phyloP scores from a whole-genome alignment of 2,329 filamentous ascomycete species.

The Aspergillus tamarii region DNA sequence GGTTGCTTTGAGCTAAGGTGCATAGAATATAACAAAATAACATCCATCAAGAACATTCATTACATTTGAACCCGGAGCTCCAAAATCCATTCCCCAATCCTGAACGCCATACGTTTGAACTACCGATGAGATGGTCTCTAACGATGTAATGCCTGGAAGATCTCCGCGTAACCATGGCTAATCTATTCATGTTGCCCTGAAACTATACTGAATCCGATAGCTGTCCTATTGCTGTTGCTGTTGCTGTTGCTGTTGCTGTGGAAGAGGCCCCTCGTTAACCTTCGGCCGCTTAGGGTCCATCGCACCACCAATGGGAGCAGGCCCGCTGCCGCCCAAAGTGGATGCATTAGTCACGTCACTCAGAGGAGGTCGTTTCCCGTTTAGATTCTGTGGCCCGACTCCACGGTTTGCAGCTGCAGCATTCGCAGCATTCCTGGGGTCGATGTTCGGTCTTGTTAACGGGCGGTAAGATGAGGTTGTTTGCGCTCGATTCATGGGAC shows the following conservation, averaged over 20 bases:
- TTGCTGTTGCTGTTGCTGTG: conserved; percentile 21
- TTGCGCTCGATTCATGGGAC: conserved; percentile 38
- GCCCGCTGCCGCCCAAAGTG: conserved; percentile 23
- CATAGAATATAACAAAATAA: not conserved
- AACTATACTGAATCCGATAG: not conserved
- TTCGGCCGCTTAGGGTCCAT: conserved; percentile 39
- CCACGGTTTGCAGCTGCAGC: conserved; percentile 23
- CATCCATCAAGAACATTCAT: not conserved
- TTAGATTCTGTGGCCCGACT: conserved; percentile 33
- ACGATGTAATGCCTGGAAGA: not conserved
- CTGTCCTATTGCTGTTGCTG: conserved; percentile 17
- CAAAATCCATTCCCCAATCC: not conserved
- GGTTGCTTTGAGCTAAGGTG: not conserved
- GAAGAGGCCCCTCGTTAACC: conserved; percentile 24
- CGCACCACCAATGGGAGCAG: conserved; percentile 26
- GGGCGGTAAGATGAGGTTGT: conserved; percentile 48
- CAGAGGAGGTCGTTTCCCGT: conserved; percentile 48
- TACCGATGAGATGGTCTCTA: not conserved
- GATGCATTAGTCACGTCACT: conserved; percentile 50
- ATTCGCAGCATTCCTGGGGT: conserved; percentile 28
- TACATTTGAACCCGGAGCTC: not conserved
- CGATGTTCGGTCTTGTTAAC: conserved; percentile 46
- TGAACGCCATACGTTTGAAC: conserved; percentile 4
- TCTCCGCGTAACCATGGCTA: not conserved
- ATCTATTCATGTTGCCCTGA: conserved; percentile 15